Conservation (phyloP, 345 rosid species). For the Lumnitzera racemosa region DNA sequence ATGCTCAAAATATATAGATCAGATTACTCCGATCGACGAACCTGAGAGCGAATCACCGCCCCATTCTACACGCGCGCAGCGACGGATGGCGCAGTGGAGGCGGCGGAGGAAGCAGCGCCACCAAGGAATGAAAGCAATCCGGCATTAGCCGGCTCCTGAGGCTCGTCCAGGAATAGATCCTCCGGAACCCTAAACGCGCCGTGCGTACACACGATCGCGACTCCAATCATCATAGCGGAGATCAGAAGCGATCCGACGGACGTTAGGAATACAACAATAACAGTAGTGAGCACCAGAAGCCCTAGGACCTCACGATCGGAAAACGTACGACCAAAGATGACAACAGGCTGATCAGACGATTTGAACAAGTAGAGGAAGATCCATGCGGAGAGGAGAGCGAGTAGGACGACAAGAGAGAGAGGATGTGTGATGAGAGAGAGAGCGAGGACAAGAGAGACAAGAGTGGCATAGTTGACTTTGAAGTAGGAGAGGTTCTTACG, state of each 20-base stretch:
- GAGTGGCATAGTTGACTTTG: constrained; percentile 62
- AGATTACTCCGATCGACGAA: background rate
- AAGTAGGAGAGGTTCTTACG: constrained; percentile 54
- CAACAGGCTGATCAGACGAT: constrained; percentile 67
- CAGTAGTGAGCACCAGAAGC: constrained; percentile 38
- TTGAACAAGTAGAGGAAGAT: constrained; percentile 55
- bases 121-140: constrained; percentile 75
- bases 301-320: constrained; percentile 73
- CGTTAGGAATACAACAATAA: constrained; percentile 67
- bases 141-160: constrained; percentile 47
- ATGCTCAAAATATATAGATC: too few species aligned
- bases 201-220: constrained; percentile 62
- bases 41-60: background rate
- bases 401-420: constrained; percentile 62
- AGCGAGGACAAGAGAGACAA: constrained; percentile 54
- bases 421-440: constrained; percentile 69
- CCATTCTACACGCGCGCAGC: constrained; percentile 37
- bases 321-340: constrained; percentile 59
- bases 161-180: constrained; percentile 70
- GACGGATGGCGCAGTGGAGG: constrained; percentile 48
- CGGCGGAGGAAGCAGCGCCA: constrained; percentile 53
- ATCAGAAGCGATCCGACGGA: constrained; percentile 70
- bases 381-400: constrained; percentile 58
- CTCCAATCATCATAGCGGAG: constrained; percentile 59
- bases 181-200: constrained; percentile 88